Evolutionary conservation across 139 green algal species (phyloP).

Genomic region (Chlorella sp.): DNA sequence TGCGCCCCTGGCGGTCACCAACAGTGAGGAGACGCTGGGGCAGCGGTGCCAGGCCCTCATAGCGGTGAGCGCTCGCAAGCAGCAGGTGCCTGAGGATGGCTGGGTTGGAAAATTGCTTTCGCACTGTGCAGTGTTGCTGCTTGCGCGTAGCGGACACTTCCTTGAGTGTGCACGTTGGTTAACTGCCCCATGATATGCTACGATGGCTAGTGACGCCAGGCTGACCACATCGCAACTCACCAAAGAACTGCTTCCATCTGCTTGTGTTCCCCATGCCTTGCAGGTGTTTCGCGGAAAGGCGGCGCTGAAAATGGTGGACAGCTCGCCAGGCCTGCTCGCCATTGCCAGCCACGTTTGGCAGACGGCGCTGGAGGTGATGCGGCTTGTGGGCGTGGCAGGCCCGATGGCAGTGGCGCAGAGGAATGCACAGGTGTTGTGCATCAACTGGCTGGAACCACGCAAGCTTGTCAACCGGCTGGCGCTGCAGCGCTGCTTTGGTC

Average conservation of each 20-base stretch:
- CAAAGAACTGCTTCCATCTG: neutral
- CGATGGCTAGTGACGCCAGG: too few species aligned
- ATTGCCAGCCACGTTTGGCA: too few species aligned
- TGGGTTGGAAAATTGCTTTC: neutral
- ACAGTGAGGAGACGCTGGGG: neutral
- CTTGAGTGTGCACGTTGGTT: neutral
- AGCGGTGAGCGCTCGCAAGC: neutral
- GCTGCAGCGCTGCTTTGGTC: constrained; percentile 9
- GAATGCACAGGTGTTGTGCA: neutral
- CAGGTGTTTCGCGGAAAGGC: neutral
- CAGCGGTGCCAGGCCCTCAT: neutral
- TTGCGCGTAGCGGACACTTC: neutral
- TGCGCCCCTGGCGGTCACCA: neutral
- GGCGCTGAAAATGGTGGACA: neutral
- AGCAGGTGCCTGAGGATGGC: neutral
- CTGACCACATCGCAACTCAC: neutral
- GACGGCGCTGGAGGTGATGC: too few species aligned
- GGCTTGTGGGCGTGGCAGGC: too few species aligned
- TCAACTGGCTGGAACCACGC: neutral
- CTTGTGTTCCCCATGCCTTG: neutral
- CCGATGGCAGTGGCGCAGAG: too few species aligned
- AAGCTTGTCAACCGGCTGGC: constrained; percentile 5
- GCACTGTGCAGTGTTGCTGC: neutral
- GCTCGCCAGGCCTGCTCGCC: too few species aligned
- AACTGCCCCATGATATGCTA: too few species aligned